phyloP scores from a whole-genome alignment of 2,329 filamentous ascomycete genomes.

The Calonectria ilicicola region DNA sequence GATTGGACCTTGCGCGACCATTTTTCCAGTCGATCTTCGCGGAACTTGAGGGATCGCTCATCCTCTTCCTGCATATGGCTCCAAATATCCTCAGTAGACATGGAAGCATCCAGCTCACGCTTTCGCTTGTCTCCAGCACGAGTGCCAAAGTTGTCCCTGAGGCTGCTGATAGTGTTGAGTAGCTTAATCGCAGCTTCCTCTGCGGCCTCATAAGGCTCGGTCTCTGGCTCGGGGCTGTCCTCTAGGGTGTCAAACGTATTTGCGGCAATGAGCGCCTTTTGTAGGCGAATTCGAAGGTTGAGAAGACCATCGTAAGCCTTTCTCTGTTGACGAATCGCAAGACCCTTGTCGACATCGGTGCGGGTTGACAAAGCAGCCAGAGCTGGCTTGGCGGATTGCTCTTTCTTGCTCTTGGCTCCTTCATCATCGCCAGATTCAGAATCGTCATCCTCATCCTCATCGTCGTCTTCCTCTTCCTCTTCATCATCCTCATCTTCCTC shows the following conservation, averaged over 20 bases:
- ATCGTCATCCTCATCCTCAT: conserved; percentile 49
- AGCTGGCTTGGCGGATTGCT: conserved; percentile 48
- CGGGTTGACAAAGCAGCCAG: conserved; percentile 46
- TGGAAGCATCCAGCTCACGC: conserved; percentile 63
- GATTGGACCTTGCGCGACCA: conserved; percentile 81
- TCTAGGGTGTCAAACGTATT: conserved; percentile 75
- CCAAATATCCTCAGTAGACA: conserved; percentile 77
- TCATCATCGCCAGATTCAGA: conserved; percentile 54
- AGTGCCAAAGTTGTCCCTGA: conserved; percentile 71
- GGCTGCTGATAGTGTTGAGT: conserved; percentile 82
- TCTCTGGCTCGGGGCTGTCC: conserved; percentile 51
- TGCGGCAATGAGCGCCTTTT: conserved; percentile 86
- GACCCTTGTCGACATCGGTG: conserved; percentile 82
- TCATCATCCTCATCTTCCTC: conserved; percentile 53
- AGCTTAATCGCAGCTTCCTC: conserved; percentile 88
- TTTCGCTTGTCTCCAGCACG: conserved; percentile 73
- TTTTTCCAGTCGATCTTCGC: conserved; percentile 83
- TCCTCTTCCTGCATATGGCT: conserved; percentile 77
- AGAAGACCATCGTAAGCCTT: conserved; percentile 89
- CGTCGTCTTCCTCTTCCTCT: conserved; percentile 49
- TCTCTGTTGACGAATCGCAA: conserved; percentile 87
- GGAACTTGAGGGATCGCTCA: conserved; percentile 65
- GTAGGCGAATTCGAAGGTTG: conserved; percentile 90
- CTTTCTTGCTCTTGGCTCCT: conserved; percentile 42
- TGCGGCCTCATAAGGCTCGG: conserved; percentile 76